Evolutionary conservation across 345 rosid genomes (phyloP), one percentile per base, ranked within the genome.

Genomic region (Erysimum cheiranthoides): DNA sequence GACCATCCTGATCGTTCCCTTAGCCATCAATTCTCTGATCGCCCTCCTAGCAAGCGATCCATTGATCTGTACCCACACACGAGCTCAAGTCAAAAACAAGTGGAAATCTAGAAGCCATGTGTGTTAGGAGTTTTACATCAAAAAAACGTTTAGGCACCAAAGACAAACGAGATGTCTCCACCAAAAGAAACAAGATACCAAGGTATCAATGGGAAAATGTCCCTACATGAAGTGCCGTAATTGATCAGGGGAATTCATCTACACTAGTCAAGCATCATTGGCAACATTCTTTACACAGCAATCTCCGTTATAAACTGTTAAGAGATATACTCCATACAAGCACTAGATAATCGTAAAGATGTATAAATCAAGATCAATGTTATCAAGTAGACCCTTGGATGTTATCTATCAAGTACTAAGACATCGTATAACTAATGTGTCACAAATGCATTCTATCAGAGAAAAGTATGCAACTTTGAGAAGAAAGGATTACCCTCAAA

Each of bases 21-120:
- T 87, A 8, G 91, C 93, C 96, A 90, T 90, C 84, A 90, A 66
- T 10, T 93, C 94, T 79, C 76, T 87, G 16, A 90, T 93, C 34
- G 96, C 94, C 76, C 60, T 81, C 74, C 90, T 77, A 7, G 96
- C 96, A 61, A 90, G 85, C 0, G 94, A 92, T 49, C 93, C 97
- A 28, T 74, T 92, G 39, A 92, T 71, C 97, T 88, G 76, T 14
- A 9, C 28, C 27, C 42, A 40, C 13, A 21, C 66, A 61, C 31
- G 8, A 61, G 30, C 13, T 30, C 30, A 12, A 30, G 16, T 62
- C 62, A 73, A 36, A 36, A 73, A 51, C 70, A 27, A 42, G 7
- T 3, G 30, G 1, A 46, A n/a, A 14, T 47, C 39, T 2, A 6
- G 1, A 61, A 72, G 21, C 7, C 61, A 32, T 12, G 3, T 25